phyloP scores from a whole-genome alignment of 768 basidiomycete species.

The Boletus speciosus region DNA sequence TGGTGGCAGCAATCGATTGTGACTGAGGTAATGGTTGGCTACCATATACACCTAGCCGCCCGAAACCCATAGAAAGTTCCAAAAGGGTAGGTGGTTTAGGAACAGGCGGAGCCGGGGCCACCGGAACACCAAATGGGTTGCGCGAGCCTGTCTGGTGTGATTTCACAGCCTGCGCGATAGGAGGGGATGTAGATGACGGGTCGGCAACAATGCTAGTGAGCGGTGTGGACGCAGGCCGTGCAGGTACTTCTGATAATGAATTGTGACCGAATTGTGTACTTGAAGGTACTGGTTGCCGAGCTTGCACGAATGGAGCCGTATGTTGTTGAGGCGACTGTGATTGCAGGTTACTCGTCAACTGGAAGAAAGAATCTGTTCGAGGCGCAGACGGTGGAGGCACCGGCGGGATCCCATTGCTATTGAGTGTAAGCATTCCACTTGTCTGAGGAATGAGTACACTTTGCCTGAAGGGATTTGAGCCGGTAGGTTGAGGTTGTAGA shows the following conservation, averaged over 20 bases:
- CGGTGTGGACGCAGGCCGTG: slow-evolving; percentile 73
- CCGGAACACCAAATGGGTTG: slow-evolving; percentile 89
- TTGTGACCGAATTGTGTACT: slow-evolving; percentile 7
- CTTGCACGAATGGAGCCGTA: slow-evolving; percentile 5
- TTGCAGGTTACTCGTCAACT: slow-evolving; percentile 7
- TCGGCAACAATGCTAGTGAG: slow-evolving; percentile 39
- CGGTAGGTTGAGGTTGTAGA: slow-evolving; percentile 54
- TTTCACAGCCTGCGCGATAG: slow-evolving; percentile 60
- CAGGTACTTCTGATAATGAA: slow-evolving; percentile 33
- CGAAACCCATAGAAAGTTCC: slow-evolving; percentile 62
- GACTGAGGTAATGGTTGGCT: slow-evolving; percentile 30
- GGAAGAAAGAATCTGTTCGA: slow-evolving; percentile 13
- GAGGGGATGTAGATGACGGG: slow-evolving; percentile 36
- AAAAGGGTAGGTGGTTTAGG: slow-evolving; percentile 79
- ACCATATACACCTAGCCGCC: slow-evolving; percentile 22
- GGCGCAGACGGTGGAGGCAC: slow-evolving; percentile 6
- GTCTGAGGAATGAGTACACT: slow-evolving; percentile 64
- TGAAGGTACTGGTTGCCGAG: slow-evolving; percentile 4
- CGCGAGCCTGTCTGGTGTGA: slow-evolving; percentile 91
- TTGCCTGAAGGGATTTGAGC: slow-evolving; percentile 82
- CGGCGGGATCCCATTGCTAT: slow-evolving; percentile 20
- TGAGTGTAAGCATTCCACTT: slow-evolving; percentile 54
- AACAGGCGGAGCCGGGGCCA: slow-evolving; percentile 56
- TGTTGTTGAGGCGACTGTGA: slow-evolving; percentile 13
- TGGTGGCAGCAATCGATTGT: slow-evolving; percentile 32